Evolutionary conservation across 2,329 filamentous ascomycete species (phyloP).

Genomic region (Pyrenophora seminiperda): DNA sequence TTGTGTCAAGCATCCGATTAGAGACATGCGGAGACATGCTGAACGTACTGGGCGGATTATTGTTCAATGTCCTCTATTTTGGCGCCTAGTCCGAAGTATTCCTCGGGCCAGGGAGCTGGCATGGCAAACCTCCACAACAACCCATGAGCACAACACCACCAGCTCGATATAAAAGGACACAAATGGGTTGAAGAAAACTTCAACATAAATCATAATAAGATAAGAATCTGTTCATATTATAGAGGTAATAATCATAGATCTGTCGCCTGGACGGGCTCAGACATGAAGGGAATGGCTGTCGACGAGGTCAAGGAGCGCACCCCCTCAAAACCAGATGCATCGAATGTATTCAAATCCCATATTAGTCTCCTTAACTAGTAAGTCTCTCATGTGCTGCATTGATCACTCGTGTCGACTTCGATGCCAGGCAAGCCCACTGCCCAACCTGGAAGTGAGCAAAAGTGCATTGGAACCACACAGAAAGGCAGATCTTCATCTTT

Average conservation of each 20-base stretch:
- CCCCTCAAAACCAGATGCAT: constrained; percentile 6
- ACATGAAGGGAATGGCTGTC: not conserved
- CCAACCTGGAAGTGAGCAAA: constrained; percentile 15
- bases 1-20: too few relatives aligned
- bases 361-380: not conserved
- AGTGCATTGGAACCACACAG: not conserved
- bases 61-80: too few relatives aligned
- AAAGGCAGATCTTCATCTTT: not conserved
- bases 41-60: too few relatives aligned
- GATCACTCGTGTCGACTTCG: not conserved
- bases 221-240: not conserved
- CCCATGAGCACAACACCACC: too few relatives aligned
- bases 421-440: not conserved
- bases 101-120: too few relatives aligned
- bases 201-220: too few relatives aligned
- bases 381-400: not conserved
- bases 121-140: too few relatives aligned
- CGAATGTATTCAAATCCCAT: not conserved
- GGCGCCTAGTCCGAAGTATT: too few relatives aligned
- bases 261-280: not conserved
- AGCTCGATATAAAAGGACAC: too few relatives aligned
- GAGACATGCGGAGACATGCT: too few relatives aligned
- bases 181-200: too few relatives aligned
- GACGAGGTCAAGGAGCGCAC: constrained; percentile 2
- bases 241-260: not conserved